Percentiles rank a stretch among this genome's conserved stretches.
Conservation (phyloP, 441 rosid genomes). For the Gossypium trilobum region DNA sequence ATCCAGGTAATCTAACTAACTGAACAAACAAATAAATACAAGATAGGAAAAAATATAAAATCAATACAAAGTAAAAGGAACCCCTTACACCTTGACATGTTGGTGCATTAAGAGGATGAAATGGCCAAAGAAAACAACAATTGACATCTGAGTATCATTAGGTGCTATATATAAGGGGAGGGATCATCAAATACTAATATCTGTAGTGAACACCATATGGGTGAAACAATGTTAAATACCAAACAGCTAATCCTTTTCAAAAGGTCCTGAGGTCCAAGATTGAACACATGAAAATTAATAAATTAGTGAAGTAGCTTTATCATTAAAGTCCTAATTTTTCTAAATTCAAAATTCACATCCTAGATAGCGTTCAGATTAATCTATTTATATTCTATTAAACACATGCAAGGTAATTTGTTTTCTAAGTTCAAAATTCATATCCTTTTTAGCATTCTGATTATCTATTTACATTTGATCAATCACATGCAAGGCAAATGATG, state of each 20-base stretch:
- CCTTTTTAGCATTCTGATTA: background rate
- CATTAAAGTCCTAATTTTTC: background rate
- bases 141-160: background rate
- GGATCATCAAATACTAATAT: background rate
- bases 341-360: background rate
- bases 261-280: background rate
- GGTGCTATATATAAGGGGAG: background rate
- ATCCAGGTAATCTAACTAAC: background rate
- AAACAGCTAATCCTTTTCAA: slow-evolving; percentile 2
- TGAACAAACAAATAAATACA: background rate
- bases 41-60: background rate
- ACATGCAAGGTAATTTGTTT: background rate
- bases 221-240: background rate
- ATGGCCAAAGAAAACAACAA: background rate
- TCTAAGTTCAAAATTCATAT: background rate
- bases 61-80: background rate
- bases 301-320: background rate
- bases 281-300: background rate
- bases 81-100: background rate
- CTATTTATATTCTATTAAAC: background rate
- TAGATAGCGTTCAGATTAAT: background rate
- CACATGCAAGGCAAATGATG: background rate
- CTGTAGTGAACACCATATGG: background rate
- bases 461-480: background rate
- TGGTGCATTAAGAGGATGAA: background rate